Percentiles rank a stretch among this genome's conserved stretches.
These are phyloP conservation scores for Coemansia sp. DNA, from an alignment of 192 early-diverging fungal genomes.

Conservation along the genomic window DNA sequence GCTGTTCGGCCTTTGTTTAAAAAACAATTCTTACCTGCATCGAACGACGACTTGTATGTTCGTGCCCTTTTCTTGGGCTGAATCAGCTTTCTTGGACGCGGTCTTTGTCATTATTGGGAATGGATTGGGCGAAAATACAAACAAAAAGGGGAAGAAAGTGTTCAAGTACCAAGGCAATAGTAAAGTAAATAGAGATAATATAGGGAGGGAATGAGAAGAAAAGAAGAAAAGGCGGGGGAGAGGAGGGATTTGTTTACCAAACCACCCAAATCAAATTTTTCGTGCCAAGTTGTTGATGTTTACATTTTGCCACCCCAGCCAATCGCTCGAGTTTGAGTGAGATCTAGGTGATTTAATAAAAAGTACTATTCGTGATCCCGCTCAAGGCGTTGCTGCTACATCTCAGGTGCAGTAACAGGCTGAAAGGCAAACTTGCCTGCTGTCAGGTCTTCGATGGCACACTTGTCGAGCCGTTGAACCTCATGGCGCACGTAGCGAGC, in stretches of 20 bases:
- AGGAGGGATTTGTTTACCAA: neutral
- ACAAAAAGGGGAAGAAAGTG: neutral
- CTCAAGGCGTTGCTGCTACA: too few species aligned
- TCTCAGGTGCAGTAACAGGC: neutral
- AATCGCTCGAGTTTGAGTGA: too few species aligned
- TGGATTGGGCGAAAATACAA: neutral
- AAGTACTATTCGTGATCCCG: too few species aligned
- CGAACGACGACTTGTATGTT: slow-evolving; percentile 82
- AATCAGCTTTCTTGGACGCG: slow-evolving; percentile 9
- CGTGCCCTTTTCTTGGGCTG: slow-evolving; percentile 56
- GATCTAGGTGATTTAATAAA: too few species aligned
- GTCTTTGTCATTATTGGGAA: slow-evolving; percentile 3
- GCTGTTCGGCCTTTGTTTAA: neutral
- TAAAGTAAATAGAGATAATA: slow-evolving; percentile 6
- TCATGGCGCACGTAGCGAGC: slow-evolving; percentile 26
- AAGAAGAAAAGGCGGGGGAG: neutral
- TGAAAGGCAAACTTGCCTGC: slow-evolving; percentile 39
- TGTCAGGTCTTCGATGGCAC: slow-evolving; percentile 11
- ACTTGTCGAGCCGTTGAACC: slow-evolving; percentile 26
- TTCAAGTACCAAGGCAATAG: neutral
- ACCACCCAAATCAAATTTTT: neutral
- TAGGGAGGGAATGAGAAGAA: slow-evolving; percentile 11
- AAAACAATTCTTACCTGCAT: slow-evolving; percentile 58
- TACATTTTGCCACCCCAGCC: neutral
- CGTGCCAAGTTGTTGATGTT: slow-evolving; percentile 1